Evolutionary conservation across 495 filamentous ascomycete genomes (phyloP).

Genomic region (Penicillium odoratum): DNA sequence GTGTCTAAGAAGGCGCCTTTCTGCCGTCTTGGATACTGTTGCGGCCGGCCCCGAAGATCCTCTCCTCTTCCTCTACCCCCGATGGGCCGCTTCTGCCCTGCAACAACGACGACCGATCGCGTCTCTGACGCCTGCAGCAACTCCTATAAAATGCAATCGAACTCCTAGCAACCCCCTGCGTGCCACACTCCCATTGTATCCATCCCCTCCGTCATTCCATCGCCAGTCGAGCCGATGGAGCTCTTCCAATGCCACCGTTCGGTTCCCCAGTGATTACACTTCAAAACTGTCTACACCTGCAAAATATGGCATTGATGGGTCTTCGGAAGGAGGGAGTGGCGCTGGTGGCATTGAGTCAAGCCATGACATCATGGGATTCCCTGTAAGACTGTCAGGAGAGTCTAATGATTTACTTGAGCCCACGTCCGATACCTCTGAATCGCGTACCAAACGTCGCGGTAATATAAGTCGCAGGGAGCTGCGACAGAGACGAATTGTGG

Average conservation of each 20-base stretch:
- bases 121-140: constrained; percentile 16
- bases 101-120: constrained; percentile 26
- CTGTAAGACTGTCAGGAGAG: not conserved
- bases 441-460: not conserved
- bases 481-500: not conserved
- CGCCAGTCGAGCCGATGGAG: constrained; percentile 32
- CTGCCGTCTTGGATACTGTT: constrained; percentile 39
- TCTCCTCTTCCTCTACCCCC: constrained; percentile 50
- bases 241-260: constrained; percentile 15
- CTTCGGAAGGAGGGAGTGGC: not conserved
- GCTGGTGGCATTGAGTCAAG: not conserved
- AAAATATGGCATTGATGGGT: not conserved
- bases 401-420: not conserved
- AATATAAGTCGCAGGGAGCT: not conserved
- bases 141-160: not conserved
- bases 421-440: not conserved
- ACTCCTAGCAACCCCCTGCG: constrained; percentile 1
- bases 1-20: constrained; percentile 43
- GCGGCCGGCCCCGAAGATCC: constrained; percentile 40
- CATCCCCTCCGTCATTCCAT: constrained; percentile 16
- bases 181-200: not conserved
- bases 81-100: constrained; percentile 36
- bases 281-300: not conserved
- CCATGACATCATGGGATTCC: not conserved
- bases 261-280: not conserved